Evolutionary conservation across 495 filamentous ascomycete species (phyloP).

Genomic region (Terfezia boudieri): DNA sequence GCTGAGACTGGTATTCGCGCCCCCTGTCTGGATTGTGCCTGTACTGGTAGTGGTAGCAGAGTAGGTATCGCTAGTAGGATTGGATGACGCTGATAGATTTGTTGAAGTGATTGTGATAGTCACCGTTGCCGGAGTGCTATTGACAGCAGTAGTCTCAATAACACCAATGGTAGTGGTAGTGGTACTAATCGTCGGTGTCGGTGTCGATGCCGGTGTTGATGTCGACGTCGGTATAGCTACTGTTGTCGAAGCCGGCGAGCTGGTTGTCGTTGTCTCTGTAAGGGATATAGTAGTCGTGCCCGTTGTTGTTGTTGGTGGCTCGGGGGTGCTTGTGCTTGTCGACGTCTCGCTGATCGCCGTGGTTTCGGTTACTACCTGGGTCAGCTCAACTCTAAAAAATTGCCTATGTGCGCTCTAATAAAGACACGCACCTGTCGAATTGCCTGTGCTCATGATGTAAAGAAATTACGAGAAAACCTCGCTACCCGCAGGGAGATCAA

Average conservation of each 20-base stretch:
- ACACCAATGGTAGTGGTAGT: background rate
- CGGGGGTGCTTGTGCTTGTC: background rate
- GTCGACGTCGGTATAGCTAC: background rate
- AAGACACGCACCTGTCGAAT: too few species aligned
- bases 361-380: too few species aligned
- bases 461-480: too few species aligned
- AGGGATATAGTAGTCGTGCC: background rate
- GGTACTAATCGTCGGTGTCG: background rate
- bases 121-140: background rate
- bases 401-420: too few species aligned
- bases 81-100: slow-evolving; percentile 1
- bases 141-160: background rate
- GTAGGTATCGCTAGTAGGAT: slow-evolving; percentile 6
- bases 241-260: too few species aligned
- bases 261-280: background rate
- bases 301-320: background rate
- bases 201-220: background rate
- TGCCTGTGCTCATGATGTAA: too few species aligned
- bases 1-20: background rate
- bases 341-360: background rate
- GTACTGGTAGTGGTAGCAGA: background rate
- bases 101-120: background rate
- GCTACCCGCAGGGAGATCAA: too few species aligned
- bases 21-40: background rate
- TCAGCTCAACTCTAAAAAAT: too few species aligned